These are phyloP conservation scores for Colletotrichum camelliae DNA, from an alignment of 2,329 filamentous ascomycete species.

Conservation along the genomic window DNA sequence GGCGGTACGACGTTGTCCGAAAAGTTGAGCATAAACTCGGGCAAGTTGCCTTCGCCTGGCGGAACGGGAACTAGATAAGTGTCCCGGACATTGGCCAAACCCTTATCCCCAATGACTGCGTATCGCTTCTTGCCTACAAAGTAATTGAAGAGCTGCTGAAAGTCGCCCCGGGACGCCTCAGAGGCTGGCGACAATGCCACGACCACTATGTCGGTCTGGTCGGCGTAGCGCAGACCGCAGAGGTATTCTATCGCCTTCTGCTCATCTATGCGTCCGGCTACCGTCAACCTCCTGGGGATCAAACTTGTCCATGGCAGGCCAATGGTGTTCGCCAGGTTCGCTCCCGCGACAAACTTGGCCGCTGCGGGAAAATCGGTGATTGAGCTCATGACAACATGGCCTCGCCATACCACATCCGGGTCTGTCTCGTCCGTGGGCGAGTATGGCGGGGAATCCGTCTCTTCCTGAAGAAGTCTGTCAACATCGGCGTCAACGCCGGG, in stretches of 20 bases:
- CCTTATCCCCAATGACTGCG: constrained; percentile 83
- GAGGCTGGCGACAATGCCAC: constrained; percentile 73
- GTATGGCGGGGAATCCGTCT: constrained; percentile 81
- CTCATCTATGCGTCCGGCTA: constrained; percentile 82
- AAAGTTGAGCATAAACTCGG: constrained; percentile 89
- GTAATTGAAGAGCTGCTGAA: constrained; percentile 84
- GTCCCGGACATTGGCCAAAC: constrained; percentile 78
- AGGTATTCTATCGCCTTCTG: constrained; percentile 90
- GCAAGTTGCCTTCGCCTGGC: constrained; percentile 71
- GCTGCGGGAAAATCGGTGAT: constrained; percentile 77
- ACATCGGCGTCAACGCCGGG: constrained; percentile 85
- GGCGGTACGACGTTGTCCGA: constrained; percentile 81
- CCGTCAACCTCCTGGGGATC: constrained; percentile 71
- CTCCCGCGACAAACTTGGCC: constrained; percentile 86
- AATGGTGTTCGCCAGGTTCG: constrained; percentile 70
- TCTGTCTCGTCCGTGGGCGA: constrained; percentile 79
- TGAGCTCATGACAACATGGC: constrained; percentile 76
- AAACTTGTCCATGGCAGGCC: constrained; percentile 71
- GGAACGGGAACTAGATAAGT: constrained; percentile 90
- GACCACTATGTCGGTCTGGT: constrained; percentile 83
- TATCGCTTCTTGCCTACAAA: constrained; percentile 84
- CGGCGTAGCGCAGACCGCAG: constrained; percentile 82
- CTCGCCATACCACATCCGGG: constrained; percentile 79
- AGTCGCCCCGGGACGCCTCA: constrained; percentile 64
- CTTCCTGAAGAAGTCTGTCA: constrained; percentile 83